Conservation (phyloP, 441 rosid genomes). For the Erodium moschatum region DNA sequence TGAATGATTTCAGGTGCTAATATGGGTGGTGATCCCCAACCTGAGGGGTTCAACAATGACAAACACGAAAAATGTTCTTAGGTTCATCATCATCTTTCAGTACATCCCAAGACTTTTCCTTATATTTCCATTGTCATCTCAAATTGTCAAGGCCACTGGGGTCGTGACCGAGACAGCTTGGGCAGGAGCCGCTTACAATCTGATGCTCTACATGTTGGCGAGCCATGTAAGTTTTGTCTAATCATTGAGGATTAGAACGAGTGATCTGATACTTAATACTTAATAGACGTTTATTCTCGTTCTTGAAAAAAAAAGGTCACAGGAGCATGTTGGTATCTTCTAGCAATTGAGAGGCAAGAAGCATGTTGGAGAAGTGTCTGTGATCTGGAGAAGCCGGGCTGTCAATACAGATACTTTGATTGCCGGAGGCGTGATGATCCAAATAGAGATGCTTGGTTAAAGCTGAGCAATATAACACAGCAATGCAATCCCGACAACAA, state of each 20-base stretch:
- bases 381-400: constrained; percentile 34
- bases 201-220: constrained; percentile 76
- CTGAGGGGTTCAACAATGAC: constrained; percentile 58
- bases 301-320: constrained; percentile 40
- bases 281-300: neutral
- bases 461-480: constrained; percentile 47
- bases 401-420: constrained; percentile 53
- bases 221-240: constrained; percentile 60
- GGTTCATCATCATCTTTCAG: constrained; percentile 73
- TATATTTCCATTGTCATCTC: constrained; percentile 63
- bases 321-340: constrained; percentile 92
- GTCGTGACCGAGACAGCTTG: constrained; percentile 74
- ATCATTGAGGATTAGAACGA: too few species aligned
- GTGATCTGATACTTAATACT: too few species aligned
- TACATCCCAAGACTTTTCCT: constrained; percentile 58
- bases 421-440: constrained; percentile 36
- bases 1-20: constrained; percentile 44
- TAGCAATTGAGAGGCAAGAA: constrained; percentile 71
- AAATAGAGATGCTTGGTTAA: constrained; percentile 47
- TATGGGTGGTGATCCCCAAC: constrained; percentile 66
- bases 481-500: constrained; percentile 37
- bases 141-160: constrained; percentile 65
- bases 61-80: constrained; percentile 65
- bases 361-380: constrained; percentile 75
- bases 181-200: constrained; percentile 90